Conservation (phyloP, 2,329 filamentous ascomycete species). For the Xylariaceae sp. region DNA sequence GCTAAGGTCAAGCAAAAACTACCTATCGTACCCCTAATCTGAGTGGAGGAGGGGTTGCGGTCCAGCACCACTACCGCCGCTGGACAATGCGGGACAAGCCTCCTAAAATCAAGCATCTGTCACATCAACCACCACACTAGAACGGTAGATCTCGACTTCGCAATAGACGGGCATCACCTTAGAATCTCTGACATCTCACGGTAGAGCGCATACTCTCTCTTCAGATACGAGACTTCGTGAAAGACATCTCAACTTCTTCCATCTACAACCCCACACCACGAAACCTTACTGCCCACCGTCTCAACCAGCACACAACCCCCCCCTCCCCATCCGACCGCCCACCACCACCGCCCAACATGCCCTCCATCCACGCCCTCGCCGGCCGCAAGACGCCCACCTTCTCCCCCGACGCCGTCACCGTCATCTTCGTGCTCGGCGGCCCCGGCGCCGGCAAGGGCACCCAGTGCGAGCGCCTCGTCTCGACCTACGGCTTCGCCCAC, state of each 20-base stretch:
- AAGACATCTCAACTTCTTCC: neutral
- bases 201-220: too few species aligned
- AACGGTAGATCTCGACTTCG: too few species aligned
- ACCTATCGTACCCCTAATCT: too few species aligned
- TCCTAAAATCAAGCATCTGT: too few species aligned
- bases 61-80: too few species aligned
- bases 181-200: too few species aligned
- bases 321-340: neutral
- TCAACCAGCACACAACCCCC: neutral
- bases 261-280: neutral
- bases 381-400: conserved; percentile 60
- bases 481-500: conserved; percentile 86
- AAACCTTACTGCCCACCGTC: neutral
- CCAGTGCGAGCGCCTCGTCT: conserved; percentile 84
- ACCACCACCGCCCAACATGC: conserved; percentile 30
- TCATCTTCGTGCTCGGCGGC: conserved; percentile 93
- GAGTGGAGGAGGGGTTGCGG: too few species aligned
- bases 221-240: neutral
- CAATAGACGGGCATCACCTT: too few species aligned
- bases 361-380: conserved; percentile 31
- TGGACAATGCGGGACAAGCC: too few species aligned
- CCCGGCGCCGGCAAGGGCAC: conserved; percentile 96
- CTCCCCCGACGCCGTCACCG: conserved; percentile 72
- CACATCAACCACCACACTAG: too few species aligned
- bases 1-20: too few species aligned